Evolutionary conservation across 2,329 filamentous ascomycete genomes (phyloP), one percentile per base, ranked within the genome.

Genomic region (Rosellinia necatrix): DNA sequence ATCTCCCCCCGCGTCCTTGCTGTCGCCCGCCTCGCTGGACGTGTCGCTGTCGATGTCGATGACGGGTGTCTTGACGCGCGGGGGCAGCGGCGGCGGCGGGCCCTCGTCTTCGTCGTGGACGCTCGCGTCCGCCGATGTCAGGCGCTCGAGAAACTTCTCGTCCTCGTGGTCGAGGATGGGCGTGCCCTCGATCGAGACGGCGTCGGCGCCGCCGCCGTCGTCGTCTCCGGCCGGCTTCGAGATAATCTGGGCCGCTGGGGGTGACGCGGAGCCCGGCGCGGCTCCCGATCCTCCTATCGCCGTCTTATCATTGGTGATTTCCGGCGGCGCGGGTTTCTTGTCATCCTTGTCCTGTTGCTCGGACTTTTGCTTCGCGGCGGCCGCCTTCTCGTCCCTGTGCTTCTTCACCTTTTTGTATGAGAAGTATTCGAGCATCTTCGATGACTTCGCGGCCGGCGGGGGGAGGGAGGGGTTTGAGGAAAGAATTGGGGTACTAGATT

Each of bases 361-460:
- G 27, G 48, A 52, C 47, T 67, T 59, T 52, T 69, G 68, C 35
- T 70, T 59, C 27, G 27, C 48, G 2, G 38, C 68, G 4, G 66
- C 72, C 4, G 66, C 72, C 64, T 83, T 81, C 56, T 83, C 76
- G 2, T 75, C 78, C 64, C 76, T 78, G 68, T 81, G 73, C 71
- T 86, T 84, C 74, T 86, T 87, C 67, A 79, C 74, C 70, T 86
- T 87, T 69, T 82, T 86, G 74, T 80, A 82, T 30, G 77, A 74
- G 62, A 87, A 81, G 70, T 84, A 87, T 70, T 87, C 83, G 59
- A 87, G 68, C 85, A 88, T 88, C 44, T 61, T 59, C n/a, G n/a
- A n/a, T n/a, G n/a, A n/a, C n/a, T n/a, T n/a, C n/a, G n/a, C n/a
- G 27, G 13, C 13, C 21, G 22, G 7, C 22, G 9, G 13, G 30